These are phyloP conservation scores for Talaromyces sp. DNA, from an alignment of 2,329 filamentous ascomycete species.

Conservation along the genomic window DNA sequence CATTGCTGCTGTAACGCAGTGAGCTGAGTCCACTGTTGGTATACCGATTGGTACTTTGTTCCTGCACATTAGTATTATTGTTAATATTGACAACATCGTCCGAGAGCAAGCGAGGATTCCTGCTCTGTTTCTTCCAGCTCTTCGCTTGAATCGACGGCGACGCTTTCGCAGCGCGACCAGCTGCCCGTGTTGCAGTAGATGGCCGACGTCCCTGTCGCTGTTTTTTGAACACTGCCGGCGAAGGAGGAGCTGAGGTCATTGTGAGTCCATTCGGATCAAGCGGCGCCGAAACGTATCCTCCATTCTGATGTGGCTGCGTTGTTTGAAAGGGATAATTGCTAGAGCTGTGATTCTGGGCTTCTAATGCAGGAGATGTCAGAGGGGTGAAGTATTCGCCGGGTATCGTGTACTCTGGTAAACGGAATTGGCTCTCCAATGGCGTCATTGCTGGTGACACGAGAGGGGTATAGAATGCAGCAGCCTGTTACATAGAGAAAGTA, in stretches of 20 bases:
- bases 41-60: constrained; percentile 22
- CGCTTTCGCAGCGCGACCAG: constrained; percentile 36
- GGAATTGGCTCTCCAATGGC: constrained; percentile 44
- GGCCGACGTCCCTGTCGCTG: constrained; percentile 36
- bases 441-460: constrained; percentile 49
- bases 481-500: constrained; percentile 27
- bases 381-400: constrained; percentile 48
- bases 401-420: constrained; percentile 44
- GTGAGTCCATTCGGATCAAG: constrained; percentile 33
- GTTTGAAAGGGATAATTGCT: constrained; percentile 34
- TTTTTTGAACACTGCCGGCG: constrained; percentile 34
- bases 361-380: constrained; percentile 47
- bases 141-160: constrained; percentile 43
- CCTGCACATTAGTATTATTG: constrained; percentile 30
- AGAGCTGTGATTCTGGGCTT: constrained; percentile 39
- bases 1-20: constrained; percentile 36
- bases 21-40: constrained; percentile 26
- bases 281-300: constrained; percentile 34
- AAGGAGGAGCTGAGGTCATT: constrained; percentile 29
- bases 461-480: constrained; percentile 44
- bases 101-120: constrained; percentile 25
- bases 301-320: constrained; percentile 35
- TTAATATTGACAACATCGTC: constrained; percentile 29
- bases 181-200: constrained; percentile 30
- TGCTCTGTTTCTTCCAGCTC: constrained; percentile 31